phyloP scores from a whole-genome alignment of 225 moss, liverwort and hornwort species.

The Neckera pumila region DNA sequence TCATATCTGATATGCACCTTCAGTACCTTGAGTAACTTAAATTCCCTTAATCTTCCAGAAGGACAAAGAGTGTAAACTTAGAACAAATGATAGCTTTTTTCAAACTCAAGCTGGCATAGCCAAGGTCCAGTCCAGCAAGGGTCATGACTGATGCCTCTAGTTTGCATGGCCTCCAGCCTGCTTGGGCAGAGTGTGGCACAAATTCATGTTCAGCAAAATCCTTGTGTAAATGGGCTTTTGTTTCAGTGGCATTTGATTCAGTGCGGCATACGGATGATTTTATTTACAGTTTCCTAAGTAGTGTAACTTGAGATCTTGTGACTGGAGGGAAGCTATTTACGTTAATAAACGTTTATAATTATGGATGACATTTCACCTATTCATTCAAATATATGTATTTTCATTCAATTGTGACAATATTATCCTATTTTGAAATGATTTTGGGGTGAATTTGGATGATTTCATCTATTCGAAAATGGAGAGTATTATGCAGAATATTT shows the following conservation, averaged over 20 bases:
- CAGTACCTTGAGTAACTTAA: background rate
- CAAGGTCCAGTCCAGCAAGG: background rate
- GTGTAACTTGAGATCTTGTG: background rate
- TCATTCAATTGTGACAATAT: background rate
- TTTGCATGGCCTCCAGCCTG: background rate
- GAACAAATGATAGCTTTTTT: background rate
- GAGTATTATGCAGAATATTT: background rate
- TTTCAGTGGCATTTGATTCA: background rate
- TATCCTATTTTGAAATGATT: background rate
- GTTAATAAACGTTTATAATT: background rate
- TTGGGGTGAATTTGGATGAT: background rate
- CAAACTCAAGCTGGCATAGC: background rate
- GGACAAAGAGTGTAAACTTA: background rate
- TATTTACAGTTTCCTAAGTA: background rate
- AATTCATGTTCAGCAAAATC: background rate
- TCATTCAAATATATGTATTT: background rate
- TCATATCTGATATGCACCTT: background rate
- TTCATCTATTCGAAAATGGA: background rate
- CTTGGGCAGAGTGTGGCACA: background rate
- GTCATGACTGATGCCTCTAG: background rate
- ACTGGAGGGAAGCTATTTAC: background rate
- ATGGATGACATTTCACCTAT: background rate
- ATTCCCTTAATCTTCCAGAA: background rate
- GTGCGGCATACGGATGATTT: background rate
- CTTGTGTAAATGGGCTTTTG: background rate